Conservation (phyloP, 176 grass and related monocot genomes). For the Avena eriantha region DNA sequence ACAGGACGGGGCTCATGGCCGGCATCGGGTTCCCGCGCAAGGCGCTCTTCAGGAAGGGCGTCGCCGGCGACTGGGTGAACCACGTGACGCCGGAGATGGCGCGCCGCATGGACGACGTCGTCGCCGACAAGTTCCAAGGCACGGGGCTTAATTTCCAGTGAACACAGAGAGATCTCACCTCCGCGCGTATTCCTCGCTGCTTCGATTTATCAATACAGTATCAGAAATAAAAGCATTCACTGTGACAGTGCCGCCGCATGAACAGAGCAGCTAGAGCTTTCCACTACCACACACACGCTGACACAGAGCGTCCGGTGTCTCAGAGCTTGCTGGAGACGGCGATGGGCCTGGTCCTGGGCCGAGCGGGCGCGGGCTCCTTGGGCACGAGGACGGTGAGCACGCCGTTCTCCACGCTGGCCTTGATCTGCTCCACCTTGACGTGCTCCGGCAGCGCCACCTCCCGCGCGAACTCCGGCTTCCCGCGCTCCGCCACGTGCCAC, state of each 20-base stretch:
- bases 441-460: slow-evolving; percentile 70
- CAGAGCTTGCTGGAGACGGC: slow-evolving; percentile 82
- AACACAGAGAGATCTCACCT: neutral
- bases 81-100: slow-evolving; percentile 55
- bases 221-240: neutral
- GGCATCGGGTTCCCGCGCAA: neutral
- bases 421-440: slow-evolving; percentile 67
- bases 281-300: neutral
- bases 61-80: slow-evolving; percentile 44
- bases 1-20: neutral
- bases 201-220: neutral
- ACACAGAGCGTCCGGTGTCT: neutral
- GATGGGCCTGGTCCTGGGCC: slow-evolving; percentile 67
- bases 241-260: too few species aligned
- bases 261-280: too few species aligned
- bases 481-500: slow-evolving; percentile 85
- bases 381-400: slow-evolving; percentile 80
- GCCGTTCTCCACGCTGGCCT: slow-evolving; percentile 70
- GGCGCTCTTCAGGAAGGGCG: slow-evolving; percentile 36
- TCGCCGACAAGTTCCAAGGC: neutral
- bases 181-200: neutral
- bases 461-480: slow-evolving; percentile 62
- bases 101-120: slow-evolving; percentile 18
- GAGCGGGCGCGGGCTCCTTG: slow-evolving; percentile 60
- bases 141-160: neutral